Percentiles rank a stretch among this genome's conserved stretches.
Evolutionary conservation across 208 protist species (phyloP).

Genomic region (Vickermania ingenoplastis): DNA sequence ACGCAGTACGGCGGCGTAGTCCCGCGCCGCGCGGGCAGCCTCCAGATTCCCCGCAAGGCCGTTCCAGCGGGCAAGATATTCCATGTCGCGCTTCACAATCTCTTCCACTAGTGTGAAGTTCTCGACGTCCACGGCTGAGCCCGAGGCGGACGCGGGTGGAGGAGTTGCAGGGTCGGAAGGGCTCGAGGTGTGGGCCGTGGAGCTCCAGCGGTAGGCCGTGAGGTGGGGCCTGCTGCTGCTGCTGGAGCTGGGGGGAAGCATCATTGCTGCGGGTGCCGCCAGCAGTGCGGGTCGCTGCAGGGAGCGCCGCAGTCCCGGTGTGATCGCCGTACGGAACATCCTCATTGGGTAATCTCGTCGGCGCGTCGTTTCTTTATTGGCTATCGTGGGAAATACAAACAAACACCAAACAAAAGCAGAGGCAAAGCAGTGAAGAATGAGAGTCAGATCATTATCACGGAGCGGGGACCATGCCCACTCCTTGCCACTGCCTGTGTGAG

Average conservation of each 20-base stretch:
- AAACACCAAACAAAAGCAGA: too few relatives aligned
- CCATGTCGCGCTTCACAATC: conserved; percentile 69
- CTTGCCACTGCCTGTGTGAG: too few relatives aligned
- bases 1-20: conserved; percentile 32
- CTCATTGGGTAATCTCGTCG: too few relatives aligned
- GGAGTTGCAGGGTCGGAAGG: neutral
- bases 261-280: neutral
- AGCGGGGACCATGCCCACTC: too few relatives aligned
- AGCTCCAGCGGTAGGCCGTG: neutral
- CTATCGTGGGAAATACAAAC: too few relatives aligned
- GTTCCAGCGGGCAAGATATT: conserved; percentile 61
- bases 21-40: conserved; percentile 17
- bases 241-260: neutral
- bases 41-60: conserved; percentile 48
- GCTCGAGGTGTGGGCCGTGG: neutral
- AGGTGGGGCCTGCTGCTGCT: too few relatives aligned
- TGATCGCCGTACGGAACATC: too few relatives aligned
- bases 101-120: conserved; percentile 79
- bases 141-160: neutral
- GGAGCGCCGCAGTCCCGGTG: neutral
- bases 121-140: conserved; percentile 73
- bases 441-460: too few relatives aligned
- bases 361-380: too few relatives aligned
- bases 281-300: neutral
- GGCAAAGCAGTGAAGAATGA: too few relatives aligned